Base-by-base conservation (phyloP, 768 basidiomycete genomes). In the Phylloporus sp. region DNA sequence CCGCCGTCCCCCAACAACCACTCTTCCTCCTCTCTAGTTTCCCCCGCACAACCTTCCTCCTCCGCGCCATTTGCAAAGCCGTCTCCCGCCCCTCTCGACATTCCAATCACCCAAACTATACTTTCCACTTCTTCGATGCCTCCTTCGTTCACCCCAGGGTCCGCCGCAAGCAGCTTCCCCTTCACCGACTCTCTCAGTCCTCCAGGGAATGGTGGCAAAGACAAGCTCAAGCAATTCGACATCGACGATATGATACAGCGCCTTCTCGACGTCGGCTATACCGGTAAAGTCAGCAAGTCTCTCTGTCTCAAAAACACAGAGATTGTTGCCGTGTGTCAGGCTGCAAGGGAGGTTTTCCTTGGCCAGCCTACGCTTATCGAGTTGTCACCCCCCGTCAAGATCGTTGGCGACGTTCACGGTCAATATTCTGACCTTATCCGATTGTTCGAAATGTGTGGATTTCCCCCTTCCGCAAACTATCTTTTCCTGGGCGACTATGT, bases 401-500 rank as follows among this genome's bases (percentile, higher is more conserved):
- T 99, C 54, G 96, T 98, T 15, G 96, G 96, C 22, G 96, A 99
- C 69, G 94, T 98, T 6, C 96, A 99, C 62, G 96, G 96, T 7
- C 96, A 99, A 72, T 99, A 97, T 69, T 90, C 90, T 41, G 96
- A 99, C 75, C 83, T 99, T 59, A 98, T 98, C 59, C 86, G 96
- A 43, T 71, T 99, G 37, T 99, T 99, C 60, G 96, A 98, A 69
- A 98, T 98, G 95, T 98, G 96, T 64, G 96, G 96, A 20, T 99
- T 98, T 69, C 96, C 96, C 22, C 96, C 96, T 5, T 78, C 86
- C 5, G 86, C 93, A 57, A 98, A 98, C 64, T 99, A 98, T 69
- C 88, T 99, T 50, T 99, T 98, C 76, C 79, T 99, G 35, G 96
- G 96, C 35, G 96, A 99, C 71, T 99, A 99, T 62, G 96, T 99